phyloP scores from a whole-genome alignment of 2,329 filamentous ascomycete genomes.

The Xylaria digitata region DNA sequence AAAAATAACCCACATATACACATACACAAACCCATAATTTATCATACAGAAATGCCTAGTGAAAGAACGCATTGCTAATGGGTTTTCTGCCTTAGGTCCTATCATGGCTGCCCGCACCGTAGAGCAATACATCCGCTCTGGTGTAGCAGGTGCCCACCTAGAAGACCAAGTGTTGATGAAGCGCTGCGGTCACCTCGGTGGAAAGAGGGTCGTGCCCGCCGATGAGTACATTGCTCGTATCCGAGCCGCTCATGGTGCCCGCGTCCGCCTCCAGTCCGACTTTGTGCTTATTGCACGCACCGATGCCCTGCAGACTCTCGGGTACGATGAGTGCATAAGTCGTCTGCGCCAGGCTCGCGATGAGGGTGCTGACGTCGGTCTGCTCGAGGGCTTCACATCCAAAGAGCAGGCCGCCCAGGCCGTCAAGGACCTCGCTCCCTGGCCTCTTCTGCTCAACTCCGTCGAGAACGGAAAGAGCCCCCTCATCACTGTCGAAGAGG shows the following conservation, averaged over 20 bases:
- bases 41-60: neutral
- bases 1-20: neutral
- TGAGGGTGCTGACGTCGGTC: slow-evolving; percentile 68
- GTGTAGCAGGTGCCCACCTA: slow-evolving; percentile 57
- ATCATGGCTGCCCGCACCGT: slow-evolving; percentile 56
- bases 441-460: slow-evolving; percentile 66
- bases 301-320: slow-evolving; percentile 67
- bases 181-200: slow-evolving; percentile 71
- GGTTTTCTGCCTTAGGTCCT: slow-evolving; percentile 46
- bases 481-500: slow-evolving; percentile 62
- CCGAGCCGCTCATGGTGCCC: slow-evolving; percentile 63
- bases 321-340: slow-evolving; percentile 66
- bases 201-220: slow-evolving; percentile 67
- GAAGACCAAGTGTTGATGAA: slow-evolving; percentile 64
- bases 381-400: slow-evolving; percentile 68
- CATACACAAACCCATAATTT: neutral
- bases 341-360: slow-evolving; percentile 62
- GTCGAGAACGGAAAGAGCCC: slow-evolving; percentile 68
- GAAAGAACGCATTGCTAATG: slow-evolving; percentile 23
- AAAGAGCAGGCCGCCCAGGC: slow-evolving; percentile 61
- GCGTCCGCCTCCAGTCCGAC: slow-evolving; percentile 61
- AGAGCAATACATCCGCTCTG: slow-evolving; percentile 63
- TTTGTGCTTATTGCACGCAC: slow-evolving; percentile 74
- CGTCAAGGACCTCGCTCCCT: slow-evolving; percentile 54
- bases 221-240: slow-evolving; percentile 67